Base-by-base conservation (phyloP, 2,329 filamentous ascomycete species). In the Penicillium hesseltinei region DNA sequence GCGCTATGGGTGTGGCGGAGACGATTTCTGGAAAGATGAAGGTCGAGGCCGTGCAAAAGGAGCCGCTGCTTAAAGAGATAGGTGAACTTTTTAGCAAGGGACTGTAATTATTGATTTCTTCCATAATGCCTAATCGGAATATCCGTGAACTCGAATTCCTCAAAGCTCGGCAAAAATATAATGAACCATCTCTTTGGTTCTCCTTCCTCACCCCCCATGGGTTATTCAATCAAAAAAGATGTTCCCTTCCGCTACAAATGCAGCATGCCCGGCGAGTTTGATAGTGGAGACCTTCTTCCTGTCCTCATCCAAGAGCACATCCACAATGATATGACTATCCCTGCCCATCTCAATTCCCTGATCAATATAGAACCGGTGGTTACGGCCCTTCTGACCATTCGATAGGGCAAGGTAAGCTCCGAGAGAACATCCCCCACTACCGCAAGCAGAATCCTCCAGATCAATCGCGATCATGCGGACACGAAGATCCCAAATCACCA, bases 1-100 rank as follows among this genome's bases (percentile, higher is more conserved):
- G 84, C 55, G 88, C 86, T 0, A 83, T 97, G 80, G 91, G 92
- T 70, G 90, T 91, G 0, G 79, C 82, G 33, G 84, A 83, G 3
- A 86, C 84, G 0, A 79, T 96, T 1, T 57, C 80, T 36, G 77
- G 69, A 1, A 91, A 76, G 61, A 56, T 55, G 19, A 60, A 88
- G 74, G 80, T 80, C 58, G 78, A 79, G 53, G 66, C 71, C 1
- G 87, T 89, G 62, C 79, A 82, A 1, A 75, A 81, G 13, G 82
- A 89, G 71, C 75, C 78, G 51, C 72, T 91, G 44, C 70, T 91
- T 17, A 73, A 76, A 45, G 79, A 82, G 62, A 72, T 83, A 52
- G 77, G 73, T 31, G 75, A 78, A 55, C 66, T 82, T 44, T 68
- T 82, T 49, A 72, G 65, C 3, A 78, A 73, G 54, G 76, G 75